Base-by-base conservation (phyloP, 1,284 basidiomycete species). In the Ceratobasidium sp. region DNA sequence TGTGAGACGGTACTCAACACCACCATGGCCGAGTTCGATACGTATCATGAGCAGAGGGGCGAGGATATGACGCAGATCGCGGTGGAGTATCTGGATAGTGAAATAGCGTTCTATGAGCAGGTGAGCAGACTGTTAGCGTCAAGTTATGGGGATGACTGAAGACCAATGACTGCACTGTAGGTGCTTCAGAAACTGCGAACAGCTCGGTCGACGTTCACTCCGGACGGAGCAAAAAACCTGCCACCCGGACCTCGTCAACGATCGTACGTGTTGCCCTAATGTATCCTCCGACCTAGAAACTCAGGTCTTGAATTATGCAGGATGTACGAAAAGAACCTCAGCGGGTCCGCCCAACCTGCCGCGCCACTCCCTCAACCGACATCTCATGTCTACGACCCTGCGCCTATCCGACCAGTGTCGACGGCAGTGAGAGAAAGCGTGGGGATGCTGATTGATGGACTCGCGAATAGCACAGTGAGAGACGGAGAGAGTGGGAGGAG, bases 1-100 rank as follows among this genome's bases (percentile, higher is more conserved):
- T 96, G 94, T 83, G 95, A 97, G 85, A 96, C 95, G 0, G 94
- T 96, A 7, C 85, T 97, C 33, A 96, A 96, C 84, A 92, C 92
- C 3, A 95, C 95, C 0, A 92, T 95, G 90, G 93, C 94, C 3
- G 95, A 96, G 86, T 91, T 96, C 88, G 93, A 95, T 77, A 91
- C 89, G 1, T 94, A 94, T 81, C 93, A 95, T 82, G 85, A 87
- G 0, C 92, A 94, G 83, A 94, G 94, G 83, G 83, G 86, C 3
- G 92, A 94, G 82, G 93, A 94, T 82, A 92, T 95, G 80, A 84
- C 86, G 23, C 84, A 82, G 1, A 81, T 94, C 18, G 86, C 90
- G 13, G 90, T 87, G 75, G 91, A 93, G 58, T 91, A 94, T 82
- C 88, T 95, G 18, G 93, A 95, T 81, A 90, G 90, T 15, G 94